Evolutionary conservation across 2,329 filamentous ascomycete species (phyloP), one percentile per base, ranked within the genome.

Genomic region (Chaetomium sp.): DNA sequence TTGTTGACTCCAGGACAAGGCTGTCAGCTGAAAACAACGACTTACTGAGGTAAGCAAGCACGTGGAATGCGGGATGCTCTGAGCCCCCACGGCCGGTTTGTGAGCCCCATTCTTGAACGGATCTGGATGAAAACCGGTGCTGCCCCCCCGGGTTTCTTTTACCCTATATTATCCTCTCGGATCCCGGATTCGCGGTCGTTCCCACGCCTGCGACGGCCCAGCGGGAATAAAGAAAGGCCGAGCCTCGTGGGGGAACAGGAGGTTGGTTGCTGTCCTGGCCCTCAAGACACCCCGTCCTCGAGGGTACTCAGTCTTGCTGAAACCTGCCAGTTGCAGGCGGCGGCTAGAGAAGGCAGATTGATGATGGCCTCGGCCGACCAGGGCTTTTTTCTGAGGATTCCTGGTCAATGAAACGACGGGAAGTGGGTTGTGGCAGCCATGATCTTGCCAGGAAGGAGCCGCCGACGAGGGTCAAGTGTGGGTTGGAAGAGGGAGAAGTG

Each of bases 71-170:
- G 48, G 49, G 41, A 2, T 9, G 40, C 33, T 37, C 19, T 27
- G 19, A 12, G 19, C 49, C 49, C 49, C 49, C 49, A 52, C 49
- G 48, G 14, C 3, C 32, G 34, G 49, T 32, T 19, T n/a, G 38
- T 6, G 27, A 44, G 27, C 10, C 14, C 43, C 9, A 52, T 37
- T 38, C 19, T n/a, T 49, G 33, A 37, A 19, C 34, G 32, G 32
- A 47, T 19, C 27, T 11, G 32, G 34, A 52, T 11, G 35, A 47
- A n/a, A 42, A 32, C 32, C 48, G 42, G 44, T 47, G 52, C n/a
- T 32, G 42, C 14, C 56, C 48, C 48, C 50, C 50, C 12, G 40
- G 14, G 49, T 46, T 55, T 53, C 49, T 49, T 41, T 58, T 55
- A 49, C 45, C 35, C 52, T 46, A 55, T 49, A 50, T 35, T 35